Percentiles rank a stretch among this genome's conserved stretches.
Conservation (phyloP, 441 rosid species). For the Erysimum cheiri region DNA sequence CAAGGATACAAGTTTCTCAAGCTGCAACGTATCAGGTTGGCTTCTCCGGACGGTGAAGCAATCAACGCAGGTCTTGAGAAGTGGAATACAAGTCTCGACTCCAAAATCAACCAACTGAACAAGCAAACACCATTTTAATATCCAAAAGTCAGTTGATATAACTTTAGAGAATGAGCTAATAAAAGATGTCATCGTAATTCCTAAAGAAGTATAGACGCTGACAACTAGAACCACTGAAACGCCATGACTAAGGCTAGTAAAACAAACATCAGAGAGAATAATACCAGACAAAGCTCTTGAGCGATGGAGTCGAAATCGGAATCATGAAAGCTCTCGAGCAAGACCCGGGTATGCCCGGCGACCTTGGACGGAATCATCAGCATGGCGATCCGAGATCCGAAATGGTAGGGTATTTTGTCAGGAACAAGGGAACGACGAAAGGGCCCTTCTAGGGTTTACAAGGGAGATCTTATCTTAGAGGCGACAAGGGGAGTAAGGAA, state of each 20-base stretch:
- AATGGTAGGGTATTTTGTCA: slow-evolving; percentile 1
- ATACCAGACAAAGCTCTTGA: slow-evolving; percentile 68
- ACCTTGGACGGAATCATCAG: slow-evolving; percentile 56
- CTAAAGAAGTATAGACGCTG: not conserved
- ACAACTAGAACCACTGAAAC: not conserved
- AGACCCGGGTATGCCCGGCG: slow-evolving; percentile 73
- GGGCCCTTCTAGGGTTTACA: slow-evolving; percentile 36
- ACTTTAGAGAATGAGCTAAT: too few species aligned
- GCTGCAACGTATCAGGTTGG: slow-evolving; percentile 52
- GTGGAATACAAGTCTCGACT: slow-evolving; percentile 59
- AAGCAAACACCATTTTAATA: not conserved
- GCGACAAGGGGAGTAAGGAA: slow-evolving; percentile 5
- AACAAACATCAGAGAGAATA: not conserved
- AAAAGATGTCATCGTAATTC: too few species aligned
- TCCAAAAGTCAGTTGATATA: too few species aligned
- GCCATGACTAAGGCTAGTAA: not conserved
- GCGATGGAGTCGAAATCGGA: slow-evolving; percentile 65
- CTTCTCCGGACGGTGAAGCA: slow-evolving; percentile 55
- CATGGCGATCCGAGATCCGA: slow-evolving; percentile 52
- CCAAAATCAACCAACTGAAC: slow-evolving; percentile 75
- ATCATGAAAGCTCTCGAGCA: slow-evolving; percentile 66
- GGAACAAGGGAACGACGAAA: not conserved
- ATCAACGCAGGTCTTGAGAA: slow-evolving; percentile 71
- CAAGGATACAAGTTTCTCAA: slow-evolving; percentile 60
- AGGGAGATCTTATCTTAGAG: slow-evolving; percentile 7